Conservation (phyloP, 345 rosid species). For the Boechera divaricarpa region DNA sequence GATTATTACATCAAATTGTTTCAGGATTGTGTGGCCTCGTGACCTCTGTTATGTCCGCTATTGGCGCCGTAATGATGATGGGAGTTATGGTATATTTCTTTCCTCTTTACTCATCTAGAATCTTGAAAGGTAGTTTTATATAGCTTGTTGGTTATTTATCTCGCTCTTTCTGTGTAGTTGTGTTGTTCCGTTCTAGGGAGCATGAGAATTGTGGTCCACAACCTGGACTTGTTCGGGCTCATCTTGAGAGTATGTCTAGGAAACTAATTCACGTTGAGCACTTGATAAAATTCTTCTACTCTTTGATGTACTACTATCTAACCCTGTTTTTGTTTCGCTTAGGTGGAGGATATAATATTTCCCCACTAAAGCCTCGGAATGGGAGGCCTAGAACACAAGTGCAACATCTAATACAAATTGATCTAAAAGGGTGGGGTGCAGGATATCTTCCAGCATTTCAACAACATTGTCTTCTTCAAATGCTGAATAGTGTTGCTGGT, state of each 20-base stretch:
- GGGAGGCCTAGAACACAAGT: slow-evolving; percentile 95
- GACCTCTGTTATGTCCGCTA: slow-evolving; percentile 98
- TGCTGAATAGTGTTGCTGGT: slow-evolving; percentile 99
- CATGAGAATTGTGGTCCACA: slow-evolving; percentile 93
- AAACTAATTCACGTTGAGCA: slow-evolving; percentile 21
- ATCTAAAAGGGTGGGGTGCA: slow-evolving; percentile 98
- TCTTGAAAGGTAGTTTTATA: slow-evolving; percentile 22
- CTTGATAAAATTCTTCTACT: neutral
- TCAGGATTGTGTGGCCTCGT: slow-evolving; percentile 98
- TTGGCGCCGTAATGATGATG: slow-evolving; percentile 99
- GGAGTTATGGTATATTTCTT: slow-evolving; percentile 84
- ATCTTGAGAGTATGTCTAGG: slow-evolving; percentile 82
- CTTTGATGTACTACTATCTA: slow-evolving; percentile 20
- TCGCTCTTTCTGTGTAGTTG: slow-evolving; percentile 70
- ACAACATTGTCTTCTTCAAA: slow-evolving; percentile 98
- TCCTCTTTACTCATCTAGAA: slow-evolving; percentile 27
- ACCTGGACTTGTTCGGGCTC: slow-evolving; percentile 98
- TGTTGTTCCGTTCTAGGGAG: slow-evolving; percentile 97
- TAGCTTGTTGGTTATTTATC: slow-evolving; percentile 37
- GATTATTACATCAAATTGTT: slow-evolving; percentile 27
- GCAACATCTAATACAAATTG: slow-evolving; percentile 96
- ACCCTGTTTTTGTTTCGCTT: slow-evolving; percentile 39
- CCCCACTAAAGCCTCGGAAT: slow-evolving; percentile 83
- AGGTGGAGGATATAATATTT: slow-evolving; percentile 97
- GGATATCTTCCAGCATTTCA: slow-evolving; percentile 92